Conservation (phyloP, 2,329 filamentous ascomycete genomes). For the Pseudogymnoascus sp. region DNA sequence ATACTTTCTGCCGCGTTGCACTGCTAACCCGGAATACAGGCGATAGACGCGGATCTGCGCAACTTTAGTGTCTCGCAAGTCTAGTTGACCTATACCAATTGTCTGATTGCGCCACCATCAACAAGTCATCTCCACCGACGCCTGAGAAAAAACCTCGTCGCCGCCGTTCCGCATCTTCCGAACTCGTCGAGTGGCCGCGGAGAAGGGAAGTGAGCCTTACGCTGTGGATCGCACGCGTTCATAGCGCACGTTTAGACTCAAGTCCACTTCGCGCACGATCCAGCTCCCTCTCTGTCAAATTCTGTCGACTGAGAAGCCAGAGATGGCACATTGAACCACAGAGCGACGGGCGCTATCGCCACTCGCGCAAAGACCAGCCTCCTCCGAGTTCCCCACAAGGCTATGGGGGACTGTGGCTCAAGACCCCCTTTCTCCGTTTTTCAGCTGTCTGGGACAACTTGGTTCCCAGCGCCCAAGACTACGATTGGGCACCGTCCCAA, state of each 20-base stretch:
- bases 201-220: neutral
- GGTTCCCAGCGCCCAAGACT: neutral
- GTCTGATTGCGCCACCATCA: neutral
- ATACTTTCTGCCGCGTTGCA: slow-evolving; percentile 6
- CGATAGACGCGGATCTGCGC: slow-evolving; percentile 6
- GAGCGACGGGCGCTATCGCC: neutral
- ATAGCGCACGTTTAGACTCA: neutral
- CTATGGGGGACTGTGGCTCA: neutral
- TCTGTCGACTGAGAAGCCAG: neutral
- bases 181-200: neutral
- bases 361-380: neutral
- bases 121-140: neutral
- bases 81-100: neutral
- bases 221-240: neutral
- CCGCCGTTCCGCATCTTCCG: neutral
- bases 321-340: neutral
- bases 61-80: neutral
- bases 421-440: slow-evolving; percentile 1
- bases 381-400: neutral
- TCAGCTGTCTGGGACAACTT: neutral
- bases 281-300: neutral
- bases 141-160: slow-evolving; percentile 2
- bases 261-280: neutral
- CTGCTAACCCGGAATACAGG: neutral
- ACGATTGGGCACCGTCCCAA: neutral